phyloP scores from a whole-genome alignment of 371 early-diverging fungal species.

The Neoconidiobolus thromboides region DNA sequence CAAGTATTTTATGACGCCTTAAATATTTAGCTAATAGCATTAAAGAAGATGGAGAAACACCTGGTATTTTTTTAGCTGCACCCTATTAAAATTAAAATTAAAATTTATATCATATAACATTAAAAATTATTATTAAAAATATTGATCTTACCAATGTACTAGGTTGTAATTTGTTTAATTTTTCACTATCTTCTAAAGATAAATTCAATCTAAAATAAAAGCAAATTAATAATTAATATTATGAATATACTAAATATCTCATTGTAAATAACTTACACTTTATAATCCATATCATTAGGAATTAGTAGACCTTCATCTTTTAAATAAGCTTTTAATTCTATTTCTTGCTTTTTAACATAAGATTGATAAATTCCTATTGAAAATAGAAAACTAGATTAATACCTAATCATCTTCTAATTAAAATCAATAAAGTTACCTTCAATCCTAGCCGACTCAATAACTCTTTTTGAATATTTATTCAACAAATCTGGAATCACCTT shows the following conservation, averaged over 20 bases:
- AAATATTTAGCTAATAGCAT: not conserved
- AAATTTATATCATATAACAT: not conserved
- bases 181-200: constrained; percentile 1
- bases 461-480: not conserved
- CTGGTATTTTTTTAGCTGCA: not conserved
- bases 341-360: not conserved
- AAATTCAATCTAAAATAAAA: not conserved
- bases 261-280: not conserved
- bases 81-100: not conserved
- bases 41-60: constrained; percentile 1
- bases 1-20: not conserved
- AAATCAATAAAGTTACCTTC: not conserved
- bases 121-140: not conserved
- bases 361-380: not conserved
- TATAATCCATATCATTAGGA: constrained; percentile 1
- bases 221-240: not conserved
- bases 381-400: not conserved
- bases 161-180: not conserved
- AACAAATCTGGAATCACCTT: not conserved
- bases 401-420: not conserved
- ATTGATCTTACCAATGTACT: not conserved
- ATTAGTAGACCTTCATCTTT: not conserved
- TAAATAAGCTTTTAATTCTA: not conserved
- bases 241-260: not conserved
- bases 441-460: not conserved